Evolutionary conservation across 2,329 filamentous ascomycete genomes (phyloP).

Genomic region (Zasmidium citrigriseum): DNA sequence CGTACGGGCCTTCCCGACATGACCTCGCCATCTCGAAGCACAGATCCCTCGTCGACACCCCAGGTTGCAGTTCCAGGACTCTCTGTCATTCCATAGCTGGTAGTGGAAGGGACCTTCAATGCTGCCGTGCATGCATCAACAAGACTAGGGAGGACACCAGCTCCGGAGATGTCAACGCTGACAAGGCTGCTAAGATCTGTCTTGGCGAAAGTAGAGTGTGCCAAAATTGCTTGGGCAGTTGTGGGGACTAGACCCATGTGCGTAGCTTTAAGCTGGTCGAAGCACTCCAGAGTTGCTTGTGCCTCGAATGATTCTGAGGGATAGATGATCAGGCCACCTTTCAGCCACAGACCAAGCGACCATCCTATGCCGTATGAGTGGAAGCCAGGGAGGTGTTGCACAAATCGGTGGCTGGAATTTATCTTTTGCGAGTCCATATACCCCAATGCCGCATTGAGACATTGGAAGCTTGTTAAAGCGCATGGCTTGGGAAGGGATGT

Average conservation of each 20-base stretch:
- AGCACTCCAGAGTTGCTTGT: conserved; percentile 34
- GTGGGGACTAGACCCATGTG: conserved; percentile 37
- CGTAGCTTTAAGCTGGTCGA: conserved; percentile 35
- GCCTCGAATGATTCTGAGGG: conserved; percentile 36
- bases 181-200: conserved; percentile 33
- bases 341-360: conserved; percentile 32
- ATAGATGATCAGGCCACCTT: conserved; percentile 30
- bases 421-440: conserved; percentile 31
- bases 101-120: conserved; percentile 31
- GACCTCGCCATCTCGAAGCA: conserved; percentile 37
- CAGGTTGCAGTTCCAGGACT: conserved; percentile 47
- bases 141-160: conserved; percentile 39
- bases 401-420: conserved; percentile 29
- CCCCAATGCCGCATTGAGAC: conserved; percentile 40
- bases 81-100: conserved; percentile 50
- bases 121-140: conserved; percentile 31
- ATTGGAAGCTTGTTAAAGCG: conserved; percentile 40
- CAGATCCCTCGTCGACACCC: conserved; percentile 33
- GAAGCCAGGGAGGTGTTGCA: conserved; percentile 34
- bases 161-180: conserved; percentile 35
- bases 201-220: conserved; percentile 31
- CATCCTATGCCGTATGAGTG: conserved; percentile 35
- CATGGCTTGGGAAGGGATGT: conserved; percentile 52
- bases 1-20: conserved; percentile 46
- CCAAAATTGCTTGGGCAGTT: conserved; percentile 35